phyloP scores from a whole-genome alignment of 2,329 filamentous ascomycete genomes.

The Diaporthe vexans region DNA sequence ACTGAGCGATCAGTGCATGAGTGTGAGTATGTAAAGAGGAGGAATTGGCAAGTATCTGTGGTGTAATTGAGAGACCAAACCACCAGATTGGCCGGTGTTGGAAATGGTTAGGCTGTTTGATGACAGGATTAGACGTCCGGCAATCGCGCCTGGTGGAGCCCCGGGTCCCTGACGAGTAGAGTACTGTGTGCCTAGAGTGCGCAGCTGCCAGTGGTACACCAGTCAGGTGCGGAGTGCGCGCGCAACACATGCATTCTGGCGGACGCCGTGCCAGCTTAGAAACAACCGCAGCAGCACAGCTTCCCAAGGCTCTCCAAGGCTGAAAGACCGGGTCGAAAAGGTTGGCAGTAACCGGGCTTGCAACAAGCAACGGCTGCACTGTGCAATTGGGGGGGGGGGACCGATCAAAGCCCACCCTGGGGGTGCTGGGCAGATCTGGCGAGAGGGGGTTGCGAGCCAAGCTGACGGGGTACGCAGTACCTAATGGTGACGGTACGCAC shows the following conservation, averaged over 20 bases:
- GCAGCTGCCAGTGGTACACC: not conserved
- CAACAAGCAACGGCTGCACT: slow-evolving; percentile 15
- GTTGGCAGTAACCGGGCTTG: not conserved
- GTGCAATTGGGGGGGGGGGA: not conserved
- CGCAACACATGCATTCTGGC: not conserved
- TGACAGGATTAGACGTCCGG: slow-evolving; percentile 30
- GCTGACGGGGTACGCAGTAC: not conserved
- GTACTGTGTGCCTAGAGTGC: not conserved
- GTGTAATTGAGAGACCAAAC: slow-evolving; percentile 36
- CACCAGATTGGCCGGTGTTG: slow-evolving; percentile 34
- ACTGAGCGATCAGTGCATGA: slow-evolving; percentile 2
- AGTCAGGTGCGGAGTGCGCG: not conserved
- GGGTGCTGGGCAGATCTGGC: slow-evolving; percentile 9
- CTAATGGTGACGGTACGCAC: slow-evolving; percentile 11
- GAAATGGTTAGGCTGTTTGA: slow-evolving; percentile 35
- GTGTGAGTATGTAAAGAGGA: slow-evolving; percentile 19
- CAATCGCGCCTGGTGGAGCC: slow-evolving; percentile 26
- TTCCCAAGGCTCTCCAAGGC: slow-evolving; percentile 8
- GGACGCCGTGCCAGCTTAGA: not conserved
- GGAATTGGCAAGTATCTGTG: slow-evolving; percentile 18
- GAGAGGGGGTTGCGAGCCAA: slow-evolving; percentile 1
- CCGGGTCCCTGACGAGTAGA: slow-evolving; percentile 25
- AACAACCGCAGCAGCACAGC: not conserved
- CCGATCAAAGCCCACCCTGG: slow-evolving; percentile 8
- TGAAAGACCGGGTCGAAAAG: not conserved